phyloP scores from a whole-genome alignment of 1,284 basidiomycete species.

The Ganoderma resinaceum region DNA sequence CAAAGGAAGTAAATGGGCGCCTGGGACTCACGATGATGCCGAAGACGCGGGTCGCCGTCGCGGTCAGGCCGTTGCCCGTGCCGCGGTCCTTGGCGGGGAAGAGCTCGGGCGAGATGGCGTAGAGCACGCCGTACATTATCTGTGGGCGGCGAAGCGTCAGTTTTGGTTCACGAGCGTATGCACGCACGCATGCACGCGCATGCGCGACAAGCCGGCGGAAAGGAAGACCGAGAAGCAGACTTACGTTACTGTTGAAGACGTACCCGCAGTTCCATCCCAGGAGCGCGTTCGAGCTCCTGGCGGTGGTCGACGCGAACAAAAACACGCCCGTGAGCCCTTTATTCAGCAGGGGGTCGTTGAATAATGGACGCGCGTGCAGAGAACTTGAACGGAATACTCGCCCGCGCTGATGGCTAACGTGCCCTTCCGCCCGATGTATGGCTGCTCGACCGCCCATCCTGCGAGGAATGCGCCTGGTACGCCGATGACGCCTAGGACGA shows the following conservation, averaged over 20 bases:
- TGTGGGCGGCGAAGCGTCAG: slow-evolving; percentile 29
- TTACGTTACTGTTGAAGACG: slow-evolving; percentile 65
- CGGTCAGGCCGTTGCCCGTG: slow-evolving; percentile 66
- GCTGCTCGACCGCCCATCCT: slow-evolving; percentile 69
- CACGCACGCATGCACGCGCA: not conserved
- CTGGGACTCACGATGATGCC: slow-evolving; percentile 63
- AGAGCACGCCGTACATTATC: slow-evolving; percentile 82
- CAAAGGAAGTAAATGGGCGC: slow-evolving; percentile 21
- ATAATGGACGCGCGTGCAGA: slow-evolving; percentile 47
- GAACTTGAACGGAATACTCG: slow-evolving; percentile 44
- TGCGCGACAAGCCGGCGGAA: slow-evolving; percentile 16
- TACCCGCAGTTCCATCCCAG: slow-evolving; percentile 72
- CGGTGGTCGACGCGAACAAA: slow-evolving; percentile 75
- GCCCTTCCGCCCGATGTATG: slow-evolving; percentile 66
- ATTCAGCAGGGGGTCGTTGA: slow-evolving; percentile 46
- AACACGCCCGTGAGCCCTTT: slow-evolving; percentile 75
- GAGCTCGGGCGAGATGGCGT: slow-evolving; percentile 73
- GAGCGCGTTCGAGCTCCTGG: slow-evolving; percentile 68
- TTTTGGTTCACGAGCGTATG: not conserved
- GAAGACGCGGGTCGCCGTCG: slow-evolving; percentile 63
- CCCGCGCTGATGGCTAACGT: slow-evolving; percentile 65
- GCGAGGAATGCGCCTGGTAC: slow-evolving; percentile 73
- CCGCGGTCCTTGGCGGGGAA: slow-evolving; percentile 79
- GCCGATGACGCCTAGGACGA: slow-evolving; percentile 68
- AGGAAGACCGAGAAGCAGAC: slow-evolving; percentile 30